Evolutionary conservation across 1,284 basidiomycete genomes (phyloP), one percentile per base, ranked within the genome.

Genomic region (Microbotryomycetes sp.): DNA sequence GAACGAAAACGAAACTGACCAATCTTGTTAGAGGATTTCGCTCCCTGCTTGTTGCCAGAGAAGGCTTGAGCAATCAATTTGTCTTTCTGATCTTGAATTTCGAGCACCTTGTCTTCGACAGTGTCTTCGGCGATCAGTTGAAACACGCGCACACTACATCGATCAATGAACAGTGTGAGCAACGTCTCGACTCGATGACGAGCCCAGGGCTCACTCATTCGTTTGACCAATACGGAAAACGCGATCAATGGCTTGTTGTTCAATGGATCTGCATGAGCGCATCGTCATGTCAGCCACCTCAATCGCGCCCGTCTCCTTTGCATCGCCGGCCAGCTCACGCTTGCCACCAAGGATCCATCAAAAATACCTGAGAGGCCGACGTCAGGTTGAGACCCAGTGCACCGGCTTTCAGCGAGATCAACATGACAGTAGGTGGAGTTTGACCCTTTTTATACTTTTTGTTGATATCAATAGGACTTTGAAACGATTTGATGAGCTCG

Each of bases 221-320:
- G 58, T 60, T 54, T 76, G 75, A 1, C 75, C 75, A 59, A 75
- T 74, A 32, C 75, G 72, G 59, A 74, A 74, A 2, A 73, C 73
- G 32, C 74, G 50, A 63, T 73, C 51, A 68, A 75, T 53, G 59
- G 74, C 65, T 70, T 76, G 58, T 67, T 63, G 36, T 59, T 68
- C 63, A 62, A 70, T 64, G 12, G 66, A 54, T 29, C 59, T 60
- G 59, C 1, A 50, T 22, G 9, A 49, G 19, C 19, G 36, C 36
- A 42, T 42, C 36, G 36, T 49, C n/a, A n/a, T n/a, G n/a, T n/a
- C n/a, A n/a, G 48, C 25, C 19, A 49, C 19, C 16, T 7, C 9
- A n/a, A 49, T 49, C 22, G 25, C 14, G 19, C 9, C 48, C 14
- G 14, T 49, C 6, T 22, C 47, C 15, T 3, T 23, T 3, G 1